phyloP scores from a whole-genome alignment of 306 rosid species.

The Inga oerstediana region DNA sequence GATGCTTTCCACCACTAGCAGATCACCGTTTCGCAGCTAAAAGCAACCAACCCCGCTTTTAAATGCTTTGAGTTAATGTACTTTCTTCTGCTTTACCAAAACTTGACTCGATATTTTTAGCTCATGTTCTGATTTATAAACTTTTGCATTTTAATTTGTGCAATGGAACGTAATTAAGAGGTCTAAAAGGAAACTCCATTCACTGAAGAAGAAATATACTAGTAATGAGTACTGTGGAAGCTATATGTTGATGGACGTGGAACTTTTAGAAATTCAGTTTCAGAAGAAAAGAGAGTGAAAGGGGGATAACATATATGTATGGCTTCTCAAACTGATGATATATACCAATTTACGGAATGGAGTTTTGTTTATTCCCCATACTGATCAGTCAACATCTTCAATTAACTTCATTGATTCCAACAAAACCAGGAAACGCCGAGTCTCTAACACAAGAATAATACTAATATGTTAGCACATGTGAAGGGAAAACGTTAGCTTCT shows the following conservation, averaged over 20 bases:
- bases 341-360: background rate
- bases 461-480: background rate
- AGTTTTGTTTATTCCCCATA: background rate
- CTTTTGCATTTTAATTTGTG: background rate
- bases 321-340: background rate
- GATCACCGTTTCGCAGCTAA: background rate
- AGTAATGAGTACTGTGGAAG: no score
- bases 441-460: background rate
- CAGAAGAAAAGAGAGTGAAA: background rate
- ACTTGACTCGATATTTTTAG: background rate
- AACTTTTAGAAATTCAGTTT: background rate
- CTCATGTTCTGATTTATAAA: background rate
- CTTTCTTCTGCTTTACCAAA: background rate
- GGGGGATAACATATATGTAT: background rate
- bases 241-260: background rate
- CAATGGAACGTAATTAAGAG: background rate
- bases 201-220: background rate
- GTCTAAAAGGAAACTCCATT: background rate
- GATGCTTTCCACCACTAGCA: background rate
- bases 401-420: background rate
- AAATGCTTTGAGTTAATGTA: background rate
- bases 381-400: background rate
- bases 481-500: background rate
- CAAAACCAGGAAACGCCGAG: background rate
- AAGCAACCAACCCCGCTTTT: background rate